Base-by-base conservation (phyloP, 805 yeast species). In the Candida railenensis region DNA sequence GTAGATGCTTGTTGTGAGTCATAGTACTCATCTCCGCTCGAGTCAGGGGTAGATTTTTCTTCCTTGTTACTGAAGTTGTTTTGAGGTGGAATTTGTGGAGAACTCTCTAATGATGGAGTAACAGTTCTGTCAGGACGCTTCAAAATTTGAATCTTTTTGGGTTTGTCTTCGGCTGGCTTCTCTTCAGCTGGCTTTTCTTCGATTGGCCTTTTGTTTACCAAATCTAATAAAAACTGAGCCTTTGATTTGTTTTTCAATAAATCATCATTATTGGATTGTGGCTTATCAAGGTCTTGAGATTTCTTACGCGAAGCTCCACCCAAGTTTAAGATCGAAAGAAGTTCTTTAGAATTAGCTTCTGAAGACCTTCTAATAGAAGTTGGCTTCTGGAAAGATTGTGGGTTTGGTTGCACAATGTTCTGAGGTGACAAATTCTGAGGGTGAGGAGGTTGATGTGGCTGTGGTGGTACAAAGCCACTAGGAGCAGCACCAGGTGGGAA, bases 291-390 rank as follows among this genome's bases (percentile, higher is more conserved):
- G 18, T 14, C 22, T 7, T 20, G 34, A 4, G 7, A 14, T 16
- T 39, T 28, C 32, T n/a, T 22, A 34, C 11, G 11, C 3, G 28
- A 5, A 18, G 12, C 19, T 16, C 37, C 37, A 15, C 44, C 38
- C 28, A 61, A 64, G 33, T 68, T 73, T 54, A 77, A 63, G 16
- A 77, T 61, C 2, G 76, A 70, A 44, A 76, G 63, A 12, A 77
- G 54, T 43, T 75, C 78, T 49, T 66, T 69, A 1, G 76, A 68
- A 44, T 70, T 68, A 3, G 66, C 61, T 38, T 58, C 63, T 14
- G 57, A 52, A 3, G 62, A 50, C n/a, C 60, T 61, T 42, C 69
- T 55, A 45, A 60, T 62, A 11, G 40, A 34, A 7, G 73, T 62
- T 11, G 77, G 65, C 40, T 71, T 66, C 22, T 64, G 65, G 11